Evolutionary conservation across 306 rosid genomes (phyloP).

Genomic region (Prunus mira): DNA sequence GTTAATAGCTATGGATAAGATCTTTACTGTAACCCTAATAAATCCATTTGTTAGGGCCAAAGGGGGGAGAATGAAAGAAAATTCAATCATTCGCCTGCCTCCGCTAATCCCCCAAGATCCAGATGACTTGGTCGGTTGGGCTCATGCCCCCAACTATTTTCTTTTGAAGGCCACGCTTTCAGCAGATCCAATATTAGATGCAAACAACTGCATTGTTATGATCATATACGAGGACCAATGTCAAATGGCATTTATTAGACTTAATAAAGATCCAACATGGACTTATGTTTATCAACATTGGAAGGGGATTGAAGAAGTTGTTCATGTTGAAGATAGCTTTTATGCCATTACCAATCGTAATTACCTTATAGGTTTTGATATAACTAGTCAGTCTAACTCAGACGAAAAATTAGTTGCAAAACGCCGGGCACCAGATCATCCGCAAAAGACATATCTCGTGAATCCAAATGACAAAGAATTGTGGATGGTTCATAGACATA

Average conservation of each 20-base stretch:
- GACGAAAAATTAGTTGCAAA: no score
- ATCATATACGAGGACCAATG: neutral
- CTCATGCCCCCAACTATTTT: neutral
- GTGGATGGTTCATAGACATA: no score
- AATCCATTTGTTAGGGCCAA: neutral
- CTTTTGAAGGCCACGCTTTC: neutral
- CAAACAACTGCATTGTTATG: neutral
- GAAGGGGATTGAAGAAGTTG: neutral
- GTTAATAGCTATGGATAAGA: neutral
- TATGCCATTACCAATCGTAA: no score
- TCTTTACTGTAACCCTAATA: neutral
- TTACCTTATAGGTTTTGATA: no score
- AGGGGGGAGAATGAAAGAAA: neutral
- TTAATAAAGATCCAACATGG: neutral
- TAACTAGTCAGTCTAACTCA: no score
- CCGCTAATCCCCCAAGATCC: neutral
- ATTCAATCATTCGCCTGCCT: neutral
- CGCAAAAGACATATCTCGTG: no score
- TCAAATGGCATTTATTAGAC: neutral
- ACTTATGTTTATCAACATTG: neutral
- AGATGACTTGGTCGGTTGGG: neutral
- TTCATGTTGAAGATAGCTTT: neutral
- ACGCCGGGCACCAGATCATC: no score
- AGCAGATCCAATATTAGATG: neutral
- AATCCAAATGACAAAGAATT: no score